A percentile compares a stretch with the other conserved stretches of the same genome.
Evolutionary conservation across 257 asterid species (phyloP).

Genomic region (Galeopsis tetrahit): DNA sequence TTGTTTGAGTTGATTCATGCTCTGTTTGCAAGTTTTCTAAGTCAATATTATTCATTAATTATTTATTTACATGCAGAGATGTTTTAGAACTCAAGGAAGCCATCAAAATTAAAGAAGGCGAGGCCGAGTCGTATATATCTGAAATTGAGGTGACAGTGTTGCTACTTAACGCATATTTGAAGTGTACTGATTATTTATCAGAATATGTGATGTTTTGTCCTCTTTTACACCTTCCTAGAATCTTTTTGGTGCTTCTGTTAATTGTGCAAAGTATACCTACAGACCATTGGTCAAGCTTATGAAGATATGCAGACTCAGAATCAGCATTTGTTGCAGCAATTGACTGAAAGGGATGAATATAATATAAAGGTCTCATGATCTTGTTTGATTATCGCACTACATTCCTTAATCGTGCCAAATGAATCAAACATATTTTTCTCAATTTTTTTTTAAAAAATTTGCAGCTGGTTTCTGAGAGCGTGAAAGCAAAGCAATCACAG

Average conservation of each 20-base stretch:
- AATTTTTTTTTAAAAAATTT: slow-evolving; percentile 35
- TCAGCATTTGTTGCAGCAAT: slow-evolving; percentile 83
- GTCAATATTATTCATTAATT: slow-evolving; percentile 21
- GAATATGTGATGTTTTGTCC: slow-evolving; percentile 1
- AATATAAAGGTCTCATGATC: slow-evolving; percentile 92
- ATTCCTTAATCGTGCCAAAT: slow-evolving; percentile 21
- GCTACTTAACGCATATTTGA: slow-evolving; percentile 19
- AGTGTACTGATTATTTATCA: slow-evolving; percentile 4
- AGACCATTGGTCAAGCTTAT: slow-evolving; percentile 99
- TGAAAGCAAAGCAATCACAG: slow-evolving; percentile 90
- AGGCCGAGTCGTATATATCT: slow-evolving; percentile 80
- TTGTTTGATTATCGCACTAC: slow-evolving; percentile 13
- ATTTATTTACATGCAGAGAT: slow-evolving; percentile 59
- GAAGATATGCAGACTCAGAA: slow-evolving; percentile 98
- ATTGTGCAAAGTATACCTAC: slow-evolving; percentile 35
- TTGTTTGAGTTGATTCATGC: slow-evolving; percentile 18
- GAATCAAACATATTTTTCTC: slow-evolving; percentile 25
- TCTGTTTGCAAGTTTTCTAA: slow-evolving; percentile 19
- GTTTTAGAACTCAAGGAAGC: slow-evolving; percentile 93
- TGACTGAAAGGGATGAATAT: slow-evolving; percentile 87
- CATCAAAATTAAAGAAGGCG: slow-evolving; percentile 81
- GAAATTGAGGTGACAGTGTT: slow-evolving; percentile 81
- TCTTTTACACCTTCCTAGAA: slow-evolving; percentile 29
- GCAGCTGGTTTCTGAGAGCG: slow-evolving; percentile 96
- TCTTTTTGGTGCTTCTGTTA: slow-evolving; percentile 31